phyloP scores from a whole-genome alignment of 495 filamentous ascomycete species.

The Penicillium samsonianum region DNA sequence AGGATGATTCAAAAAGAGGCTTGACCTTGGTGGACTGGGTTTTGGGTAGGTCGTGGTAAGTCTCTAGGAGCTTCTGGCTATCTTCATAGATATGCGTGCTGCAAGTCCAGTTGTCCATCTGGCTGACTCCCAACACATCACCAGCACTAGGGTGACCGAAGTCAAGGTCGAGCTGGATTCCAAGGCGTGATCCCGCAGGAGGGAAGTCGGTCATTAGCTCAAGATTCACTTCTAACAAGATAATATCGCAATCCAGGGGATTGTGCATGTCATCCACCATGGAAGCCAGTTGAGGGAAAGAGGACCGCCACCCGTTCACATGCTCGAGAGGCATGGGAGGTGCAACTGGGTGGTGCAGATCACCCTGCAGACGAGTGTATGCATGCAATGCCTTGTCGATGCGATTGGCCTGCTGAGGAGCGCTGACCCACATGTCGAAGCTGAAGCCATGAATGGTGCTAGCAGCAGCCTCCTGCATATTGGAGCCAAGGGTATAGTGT shows the following conservation, averaged over 20 bases:
- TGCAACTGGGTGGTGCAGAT: slow-evolving; percentile 38
- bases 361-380: slow-evolving; percentile 53
- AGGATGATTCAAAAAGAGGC: slow-evolving; percentile 49
- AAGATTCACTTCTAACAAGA: slow-evolving; percentile 51
- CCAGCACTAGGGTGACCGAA: slow-evolving; percentile 40
- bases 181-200: slow-evolving; percentile 41
- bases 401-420: slow-evolving; percentile 42
- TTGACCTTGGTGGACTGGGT: slow-evolving; percentile 46
- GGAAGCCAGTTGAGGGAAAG: slow-evolving; percentile 46
- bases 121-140: slow-evolving; percentile 38
- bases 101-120: slow-evolving; percentile 52
- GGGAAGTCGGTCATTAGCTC: slow-evolving; percentile 50
- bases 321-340: slow-evolving; percentile 47
- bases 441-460: slow-evolving; percentile 45
- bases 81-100: slow-evolving; percentile 49
- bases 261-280: slow-evolving; percentile 39
- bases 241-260: slow-evolving; percentile 47
- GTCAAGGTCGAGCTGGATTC: slow-evolving; percentile 49
- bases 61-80: slow-evolving; percentile 36
- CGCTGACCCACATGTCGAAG: slow-evolving; percentile 56
- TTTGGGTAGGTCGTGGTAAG: slow-evolving; percentile 38
- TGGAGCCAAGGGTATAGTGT: slow-evolving; percentile 40
- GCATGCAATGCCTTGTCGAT: slow-evolving; percentile 48
- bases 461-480: slow-evolving; percentile 34
- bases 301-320: slow-evolving; percentile 45